These are phyloP conservation scores for Inga leiocalycina DNA, from an alignment of 306 rosid genomes.

Conservation along the genomic window DNA sequence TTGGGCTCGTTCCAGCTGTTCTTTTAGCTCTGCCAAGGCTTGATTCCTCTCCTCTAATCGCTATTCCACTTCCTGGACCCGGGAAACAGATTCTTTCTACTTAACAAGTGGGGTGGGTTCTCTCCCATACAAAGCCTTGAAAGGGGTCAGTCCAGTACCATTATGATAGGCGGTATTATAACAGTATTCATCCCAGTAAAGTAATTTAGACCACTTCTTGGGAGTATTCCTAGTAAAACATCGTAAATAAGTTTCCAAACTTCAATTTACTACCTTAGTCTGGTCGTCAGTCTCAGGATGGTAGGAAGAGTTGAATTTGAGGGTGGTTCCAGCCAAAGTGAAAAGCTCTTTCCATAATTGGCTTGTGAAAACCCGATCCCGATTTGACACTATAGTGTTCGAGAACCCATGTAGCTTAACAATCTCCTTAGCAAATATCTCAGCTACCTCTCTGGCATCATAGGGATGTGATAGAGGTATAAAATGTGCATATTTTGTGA, in stretches of 20 bases:
- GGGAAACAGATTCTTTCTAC: fast-evolving
- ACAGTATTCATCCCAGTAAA: neutral
- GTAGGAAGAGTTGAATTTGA: no score
- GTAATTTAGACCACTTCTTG: neutral
- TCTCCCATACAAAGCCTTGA: neutral
- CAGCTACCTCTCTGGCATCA: neutral
- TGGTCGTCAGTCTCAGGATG: neutral
- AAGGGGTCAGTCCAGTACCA: neutral
- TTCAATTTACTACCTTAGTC: neutral
- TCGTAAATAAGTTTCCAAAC: neutral
- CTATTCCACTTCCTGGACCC: neutral
- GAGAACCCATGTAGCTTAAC: neutral
- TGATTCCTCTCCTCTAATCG: neutral
- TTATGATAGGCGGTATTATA: neutral
- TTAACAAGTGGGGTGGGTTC: neutral
- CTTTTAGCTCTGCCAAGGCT: no score
- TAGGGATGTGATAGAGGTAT: neutral
- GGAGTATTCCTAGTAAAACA: neutral
- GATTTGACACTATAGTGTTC: neutral
- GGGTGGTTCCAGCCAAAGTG: no score
- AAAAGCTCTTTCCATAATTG: no score
- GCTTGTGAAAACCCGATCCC: neutral
- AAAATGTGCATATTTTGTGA: neutral
- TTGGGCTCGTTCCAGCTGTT: neutral
- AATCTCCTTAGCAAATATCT: no score